phyloP scores from a whole-genome alignment of 139 green algal genomes.

The Chlorella sp. region DNA sequence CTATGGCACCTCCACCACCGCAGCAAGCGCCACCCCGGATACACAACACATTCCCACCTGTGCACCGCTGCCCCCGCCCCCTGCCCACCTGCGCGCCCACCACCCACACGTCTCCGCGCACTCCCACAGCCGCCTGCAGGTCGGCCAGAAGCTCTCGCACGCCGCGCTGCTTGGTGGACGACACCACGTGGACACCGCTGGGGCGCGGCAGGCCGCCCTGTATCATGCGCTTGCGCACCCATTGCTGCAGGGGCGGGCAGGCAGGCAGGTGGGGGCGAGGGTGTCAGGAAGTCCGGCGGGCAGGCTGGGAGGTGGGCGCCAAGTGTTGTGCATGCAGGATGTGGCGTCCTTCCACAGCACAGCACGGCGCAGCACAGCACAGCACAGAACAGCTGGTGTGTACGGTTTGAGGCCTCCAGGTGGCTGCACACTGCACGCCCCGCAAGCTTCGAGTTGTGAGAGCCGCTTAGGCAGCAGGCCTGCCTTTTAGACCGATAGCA shows the following conservation, averaged over 20 bases:
- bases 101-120: conserved; percentile 93
- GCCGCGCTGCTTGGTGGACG: conserved; percentile 54
- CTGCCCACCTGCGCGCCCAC: conserved; percentile 61
- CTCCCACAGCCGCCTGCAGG: conserved; percentile 62
- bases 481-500: neutral
- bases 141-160: conserved; percentile 60
- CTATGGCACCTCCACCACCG: too few species aligned
- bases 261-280: neutral
- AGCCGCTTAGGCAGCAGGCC: neutral
- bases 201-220: conserved; percentile 67
- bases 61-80: too few species aligned
- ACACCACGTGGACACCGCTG: conserved; percentile 69
- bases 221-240: conserved; percentile 65
- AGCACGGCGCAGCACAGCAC: neutral
- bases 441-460: too few species aligned
- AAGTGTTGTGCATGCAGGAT: neutral
- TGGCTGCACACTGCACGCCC: too few species aligned
- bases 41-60: too few species aligned
- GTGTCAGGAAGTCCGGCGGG: neutral
- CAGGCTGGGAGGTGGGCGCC: neutral
- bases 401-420: too few species aligned
- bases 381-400: too few species aligned
- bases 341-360: neutral
- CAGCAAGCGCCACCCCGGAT: too few species aligned
- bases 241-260: conserved; percentile 46